Percentiles rank a stretch among this genome's conserved stretches.
These are phyloP conservation scores for Meripilus lineatus DNA, from an alignment of 1,284 basidiomycete species.

Conservation along the genomic window DNA sequence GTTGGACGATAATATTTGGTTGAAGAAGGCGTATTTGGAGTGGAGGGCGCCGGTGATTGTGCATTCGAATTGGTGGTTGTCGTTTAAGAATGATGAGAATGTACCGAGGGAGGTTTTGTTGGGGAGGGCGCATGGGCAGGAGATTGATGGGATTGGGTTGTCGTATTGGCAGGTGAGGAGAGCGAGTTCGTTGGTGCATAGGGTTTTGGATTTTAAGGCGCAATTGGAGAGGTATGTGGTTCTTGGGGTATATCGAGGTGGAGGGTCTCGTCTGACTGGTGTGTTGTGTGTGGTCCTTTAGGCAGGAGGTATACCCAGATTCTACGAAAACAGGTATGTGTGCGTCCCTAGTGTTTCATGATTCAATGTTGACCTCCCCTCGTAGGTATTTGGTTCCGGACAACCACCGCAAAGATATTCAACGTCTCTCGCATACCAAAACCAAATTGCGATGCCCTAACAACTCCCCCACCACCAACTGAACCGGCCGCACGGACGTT, in stretches of 20 bases:
- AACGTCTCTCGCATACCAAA: constrained; percentile 74
- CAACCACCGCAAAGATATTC: constrained; percentile 62
- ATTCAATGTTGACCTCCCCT: not conserved
- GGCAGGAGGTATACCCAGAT: constrained; percentile 51
- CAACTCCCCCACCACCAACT: constrained; percentile 35
- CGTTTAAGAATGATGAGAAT: constrained; percentile 64
- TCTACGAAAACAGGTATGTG: constrained; percentile 50
- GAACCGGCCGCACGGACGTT: constrained; percentile 55
- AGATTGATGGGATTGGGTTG: constrained; percentile 41
- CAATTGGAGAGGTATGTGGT: constrained; percentile 54
- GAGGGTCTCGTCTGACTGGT: not conserved
- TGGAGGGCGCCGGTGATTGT: constrained; percentile 85
- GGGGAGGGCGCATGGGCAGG: constrained; percentile 24
- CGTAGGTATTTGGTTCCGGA: constrained; percentile 63
- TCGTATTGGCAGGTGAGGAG: constrained; percentile 84
- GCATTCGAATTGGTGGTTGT: constrained; percentile 98
- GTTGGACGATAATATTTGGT: constrained; percentile 95
- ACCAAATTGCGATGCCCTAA: constrained; percentile 59
- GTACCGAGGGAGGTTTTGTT: constrained; percentile 44
- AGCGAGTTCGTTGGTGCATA: constrained; percentile 79
- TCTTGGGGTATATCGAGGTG: not conserved
- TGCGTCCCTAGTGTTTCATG: constrained; percentile 2
- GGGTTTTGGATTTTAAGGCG: constrained; percentile 78
- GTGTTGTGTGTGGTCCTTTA: constrained; percentile 20
- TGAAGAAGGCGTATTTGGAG: constrained; percentile 86